phyloP scores from a whole-genome alignment of 179 eudicot genomes.

The Beta corolliflora region DNA sequence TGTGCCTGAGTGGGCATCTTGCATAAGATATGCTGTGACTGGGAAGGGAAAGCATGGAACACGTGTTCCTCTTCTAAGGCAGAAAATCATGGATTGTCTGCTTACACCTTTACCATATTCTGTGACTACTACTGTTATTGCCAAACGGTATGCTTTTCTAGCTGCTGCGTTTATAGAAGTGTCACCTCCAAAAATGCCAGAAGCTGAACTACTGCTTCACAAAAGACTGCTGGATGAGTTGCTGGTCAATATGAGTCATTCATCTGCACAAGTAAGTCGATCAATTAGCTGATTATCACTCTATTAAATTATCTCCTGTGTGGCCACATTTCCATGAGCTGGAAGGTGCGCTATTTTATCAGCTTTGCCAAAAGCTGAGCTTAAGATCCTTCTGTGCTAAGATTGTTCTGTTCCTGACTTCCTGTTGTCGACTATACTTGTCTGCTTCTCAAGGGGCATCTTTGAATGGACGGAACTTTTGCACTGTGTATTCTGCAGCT shows the following conservation, averaged over 20 bases:
- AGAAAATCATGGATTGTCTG: constrained; percentile 72
- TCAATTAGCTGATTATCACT: not conserved
- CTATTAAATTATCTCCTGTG: not conserved
- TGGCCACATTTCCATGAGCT: not conserved
- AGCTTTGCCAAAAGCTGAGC: not conserved
- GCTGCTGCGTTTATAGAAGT: constrained; percentile 86
- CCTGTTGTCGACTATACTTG: not conserved
- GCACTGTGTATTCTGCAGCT: not conserved
- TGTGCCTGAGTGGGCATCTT: constrained; percentile 95
- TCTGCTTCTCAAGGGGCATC: not conserved
- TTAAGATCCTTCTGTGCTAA: constrained; percentile 1
- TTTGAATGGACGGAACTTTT: not conserved
- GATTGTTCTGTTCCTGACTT: not conserved
- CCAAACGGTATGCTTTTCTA: constrained; percentile 87
- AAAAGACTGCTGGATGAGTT: constrained; percentile 74
- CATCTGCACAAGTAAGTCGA: constrained; percentile 83
- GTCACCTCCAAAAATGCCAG: constrained; percentile 81
- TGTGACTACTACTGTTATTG: constrained; percentile 77
- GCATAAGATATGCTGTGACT: constrained; percentile 94
- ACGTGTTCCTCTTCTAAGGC: constrained; percentile 76
- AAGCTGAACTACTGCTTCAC: constrained; percentile 69
- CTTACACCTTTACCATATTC: constrained; percentile 73
- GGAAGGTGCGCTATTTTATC: not conserved
- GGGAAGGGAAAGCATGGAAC: constrained; percentile 95
- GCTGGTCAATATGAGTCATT: constrained; percentile 81